These are phyloP conservation scores for Selaginella tamariscina DNA, from an alignment of 75 land plant species.

Conservation along the genomic window DNA sequence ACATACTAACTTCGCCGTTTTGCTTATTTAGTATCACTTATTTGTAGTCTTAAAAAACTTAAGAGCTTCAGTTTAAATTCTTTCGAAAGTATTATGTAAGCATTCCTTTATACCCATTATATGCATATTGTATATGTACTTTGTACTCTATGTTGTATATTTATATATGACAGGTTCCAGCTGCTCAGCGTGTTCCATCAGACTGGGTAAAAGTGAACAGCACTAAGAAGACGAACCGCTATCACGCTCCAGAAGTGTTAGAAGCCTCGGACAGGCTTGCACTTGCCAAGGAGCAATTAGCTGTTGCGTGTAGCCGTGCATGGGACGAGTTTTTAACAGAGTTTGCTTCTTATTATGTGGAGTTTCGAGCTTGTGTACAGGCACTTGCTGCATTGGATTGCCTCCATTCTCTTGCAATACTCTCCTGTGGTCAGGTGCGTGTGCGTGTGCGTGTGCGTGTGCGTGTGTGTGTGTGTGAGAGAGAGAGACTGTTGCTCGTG, in stretches of 20 bases:
- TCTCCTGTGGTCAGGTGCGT: constrained; percentile 62
- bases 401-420: constrained; percentile 77
- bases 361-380: constrained; percentile 85
- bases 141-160: neutral
- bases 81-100: neutral
- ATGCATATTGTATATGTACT: neutral
- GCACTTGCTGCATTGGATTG: constrained; percentile 88
- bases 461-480: too few relatives aligned
- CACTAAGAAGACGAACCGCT: constrained; percentile 71
- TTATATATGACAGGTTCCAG: constrained; percentile 40
- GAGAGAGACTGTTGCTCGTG: too few relatives aligned
- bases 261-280: constrained; percentile 54
- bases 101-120: neutral
- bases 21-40: neutral
- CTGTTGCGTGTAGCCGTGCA: constrained; percentile 39
- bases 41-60: neutral
- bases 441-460: too few relatives aligned
- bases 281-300: constrained; percentile 74
- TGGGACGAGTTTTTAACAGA: constrained; percentile 64
- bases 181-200: constrained; percentile 49
- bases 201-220: constrained; percentile 80
- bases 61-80: neutral
- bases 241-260: constrained; percentile 88
- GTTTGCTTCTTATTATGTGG: constrained; percentile 51
- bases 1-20: too few relatives aligned